A percentile compares a stretch with the other conserved stretches of the same genome.
phyloP scores from a whole-genome alignment of 2,329 filamentous ascomycete genomes.

The Calonectria leucothoes region DNA sequence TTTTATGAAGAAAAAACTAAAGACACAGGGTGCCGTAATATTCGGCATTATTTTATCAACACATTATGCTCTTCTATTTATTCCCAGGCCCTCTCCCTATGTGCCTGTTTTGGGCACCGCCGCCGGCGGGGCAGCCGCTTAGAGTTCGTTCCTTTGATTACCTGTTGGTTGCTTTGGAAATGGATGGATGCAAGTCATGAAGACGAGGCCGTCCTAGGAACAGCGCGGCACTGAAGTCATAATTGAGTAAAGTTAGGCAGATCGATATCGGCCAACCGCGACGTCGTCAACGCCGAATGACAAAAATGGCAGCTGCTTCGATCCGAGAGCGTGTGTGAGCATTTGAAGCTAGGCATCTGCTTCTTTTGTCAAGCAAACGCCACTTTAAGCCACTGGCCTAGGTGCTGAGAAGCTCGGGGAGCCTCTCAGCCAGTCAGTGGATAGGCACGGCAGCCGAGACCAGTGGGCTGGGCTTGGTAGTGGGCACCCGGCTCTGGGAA shows the following conservation, averaged over 20 bases:
- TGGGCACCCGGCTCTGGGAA: constrained; percentile 11
- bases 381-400: constrained; percentile 18
- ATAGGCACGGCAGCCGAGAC: neutral
- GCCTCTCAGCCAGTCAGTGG: constrained; percentile 18
- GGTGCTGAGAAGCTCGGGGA: constrained; percentile 8
- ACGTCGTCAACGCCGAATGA: neutral
- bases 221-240: neutral
- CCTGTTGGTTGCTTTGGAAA: neutral
- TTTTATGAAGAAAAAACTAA: neutral
- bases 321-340: neutral
- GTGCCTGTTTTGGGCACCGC: neutral
- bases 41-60: neutral
- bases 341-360: neutral
- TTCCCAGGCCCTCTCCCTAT: neutral
- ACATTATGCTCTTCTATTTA: neutral
- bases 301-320: neutral
- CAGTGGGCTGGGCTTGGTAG: constrained; percentile 11
- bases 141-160: constrained; percentile 6
- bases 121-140: neutral
- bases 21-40: neutral
- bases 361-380: constrained; percentile 5
- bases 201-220: neutral
- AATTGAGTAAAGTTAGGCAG: neutral
- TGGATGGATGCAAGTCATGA: constrained; percentile 1
- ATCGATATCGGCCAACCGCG: neutral